phyloP scores from a whole-genome alignment of 1,284 basidiomycete genomes.

The Entoloma clypeatum region DNA sequence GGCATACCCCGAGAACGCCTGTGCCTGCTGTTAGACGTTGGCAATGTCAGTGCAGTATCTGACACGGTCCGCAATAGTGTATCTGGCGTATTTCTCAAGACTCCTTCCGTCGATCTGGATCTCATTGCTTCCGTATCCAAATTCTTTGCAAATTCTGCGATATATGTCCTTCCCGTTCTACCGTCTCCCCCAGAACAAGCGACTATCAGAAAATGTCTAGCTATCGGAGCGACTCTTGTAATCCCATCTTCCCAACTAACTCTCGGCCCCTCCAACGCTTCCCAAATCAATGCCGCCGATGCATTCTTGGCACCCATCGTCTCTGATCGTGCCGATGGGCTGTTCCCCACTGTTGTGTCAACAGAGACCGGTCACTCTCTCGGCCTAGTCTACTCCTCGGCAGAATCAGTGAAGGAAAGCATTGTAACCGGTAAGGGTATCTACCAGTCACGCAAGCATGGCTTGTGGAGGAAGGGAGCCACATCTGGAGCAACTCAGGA shows the following conservation, averaged over 20 bases:
- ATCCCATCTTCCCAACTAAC: constrained; percentile 75
- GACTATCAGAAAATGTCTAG: constrained; percentile 52
- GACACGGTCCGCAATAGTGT: constrained; percentile 69
- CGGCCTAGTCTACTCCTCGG: constrained; percentile 97
- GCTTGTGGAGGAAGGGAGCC: constrained; percentile 96
- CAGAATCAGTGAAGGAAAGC: constrained; percentile 81
- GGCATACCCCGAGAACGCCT: constrained; percentile 69
- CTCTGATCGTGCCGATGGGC: constrained; percentile 89
- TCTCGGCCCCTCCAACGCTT: constrained; percentile 46
- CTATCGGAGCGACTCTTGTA: constrained; percentile 65
- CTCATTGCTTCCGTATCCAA: constrained; percentile 70
- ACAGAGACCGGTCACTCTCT: constrained; percentile 75
- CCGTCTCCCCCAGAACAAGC: constrained; percentile 45
- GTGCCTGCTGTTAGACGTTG: constrained; percentile 69
- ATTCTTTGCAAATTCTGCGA: constrained; percentile 63
- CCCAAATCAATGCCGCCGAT: constrained; percentile 75
- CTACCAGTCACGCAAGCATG: constrained; percentile 96
- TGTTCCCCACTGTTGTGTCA: constrained; percentile 90
- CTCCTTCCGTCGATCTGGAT: constrained; percentile 60
- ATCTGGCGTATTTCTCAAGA: constrained; percentile 76
- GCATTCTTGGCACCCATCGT: constrained; percentile 80
- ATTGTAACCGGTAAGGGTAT: constrained; percentile 89
- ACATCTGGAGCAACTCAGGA: constrained; percentile 94
- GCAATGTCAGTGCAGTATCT: constrained; percentile 68
- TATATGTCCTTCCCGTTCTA: constrained; percentile 59